These are phyloP conservation scores for Neonectria magnoliae DNA, from an alignment of 2,329 filamentous ascomycete genomes.

Conservation along the genomic window DNA sequence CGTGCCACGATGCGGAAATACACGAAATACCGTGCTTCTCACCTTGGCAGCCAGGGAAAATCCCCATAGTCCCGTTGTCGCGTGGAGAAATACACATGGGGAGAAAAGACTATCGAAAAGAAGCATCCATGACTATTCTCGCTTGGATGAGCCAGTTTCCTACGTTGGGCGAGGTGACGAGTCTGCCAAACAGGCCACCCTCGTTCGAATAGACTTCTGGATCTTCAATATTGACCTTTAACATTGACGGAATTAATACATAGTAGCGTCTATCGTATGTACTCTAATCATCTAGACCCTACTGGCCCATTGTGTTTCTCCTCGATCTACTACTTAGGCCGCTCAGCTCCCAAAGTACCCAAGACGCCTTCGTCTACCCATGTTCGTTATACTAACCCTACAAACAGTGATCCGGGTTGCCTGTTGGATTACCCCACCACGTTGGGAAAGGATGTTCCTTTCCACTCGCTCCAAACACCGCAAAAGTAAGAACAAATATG, in stretches of 20 bases:
- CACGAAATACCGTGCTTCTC: background rate
- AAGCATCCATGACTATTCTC: background rate
- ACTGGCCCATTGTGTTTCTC: background rate
- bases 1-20: background rate
- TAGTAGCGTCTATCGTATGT: background rate
- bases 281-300: background rate
- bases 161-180: background rate
- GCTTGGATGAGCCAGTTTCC: background rate
- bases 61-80: background rate
- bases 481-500: conserved; percentile 43
- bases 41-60: background rate
- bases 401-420: background rate
- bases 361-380: no score
- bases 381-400: background rate
- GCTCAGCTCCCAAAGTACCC: no score
- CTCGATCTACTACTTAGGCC: no score
- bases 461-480: conserved; percentile 38
- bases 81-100: background rate
- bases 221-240: background rate
- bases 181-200: background rate
- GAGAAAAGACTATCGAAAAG: background rate
- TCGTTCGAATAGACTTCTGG: background rate
- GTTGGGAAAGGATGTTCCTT: conserved; percentile 32
- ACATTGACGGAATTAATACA: background rate
- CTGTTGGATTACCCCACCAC: background rate